A percentile compares a stretch with the other conserved stretches of the same genome.
These are phyloP conservation scores for Colletotrichum orbiculare DNA, from an alignment of 2,329 filamentous ascomycete species.

Conservation along the genomic window DNA sequence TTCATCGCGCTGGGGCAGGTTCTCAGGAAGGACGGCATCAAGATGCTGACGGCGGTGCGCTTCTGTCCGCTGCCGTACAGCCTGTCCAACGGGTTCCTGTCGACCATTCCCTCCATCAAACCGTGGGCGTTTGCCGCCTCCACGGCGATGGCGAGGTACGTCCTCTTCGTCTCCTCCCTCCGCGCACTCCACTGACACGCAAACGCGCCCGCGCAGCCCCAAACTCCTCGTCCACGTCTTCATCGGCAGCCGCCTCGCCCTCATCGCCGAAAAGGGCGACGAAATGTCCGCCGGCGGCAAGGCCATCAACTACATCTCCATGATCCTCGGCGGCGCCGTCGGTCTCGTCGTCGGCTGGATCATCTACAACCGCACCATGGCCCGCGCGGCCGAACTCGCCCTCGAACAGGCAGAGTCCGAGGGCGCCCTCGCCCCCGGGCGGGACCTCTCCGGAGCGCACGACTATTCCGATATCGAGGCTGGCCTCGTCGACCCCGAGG, in stretches of 20 bases:
- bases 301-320: conserved; percentile 84
- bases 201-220: conserved; percentile 59
- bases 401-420: conserved; percentile 51
- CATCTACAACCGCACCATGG: conserved; percentile 82
- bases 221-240: conserved; percentile 94
- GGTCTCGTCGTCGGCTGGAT: conserved; percentile 83
- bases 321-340: conserved; percentile 75
- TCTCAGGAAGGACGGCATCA: conserved; percentile 88
- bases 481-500: conserved; percentile 57
- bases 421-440: conserved; percentile 37
- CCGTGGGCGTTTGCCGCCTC: conserved; percentile 82
- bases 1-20: conserved; percentile 92
- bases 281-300: conserved; percentile 85
- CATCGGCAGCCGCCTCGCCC: conserved; percentile 84
- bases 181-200: conserved; percentile 19
- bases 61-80: conserved; percentile 94
- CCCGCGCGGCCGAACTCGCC: conserved; percentile 68
- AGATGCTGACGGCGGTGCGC: conserved; percentile 89
- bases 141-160: conserved; percentile 77
- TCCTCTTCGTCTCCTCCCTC: neutral
- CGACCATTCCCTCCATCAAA: conserved; percentile 89
- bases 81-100: conserved; percentile 91
- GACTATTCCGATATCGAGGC: conserved; percentile 59
- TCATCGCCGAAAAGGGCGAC: conserved; percentile 84
- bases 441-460: conserved; percentile 8